Base-by-base conservation (phyloP, 352 stramenopile genomes). In the Blastocystis hominis region DNA sequence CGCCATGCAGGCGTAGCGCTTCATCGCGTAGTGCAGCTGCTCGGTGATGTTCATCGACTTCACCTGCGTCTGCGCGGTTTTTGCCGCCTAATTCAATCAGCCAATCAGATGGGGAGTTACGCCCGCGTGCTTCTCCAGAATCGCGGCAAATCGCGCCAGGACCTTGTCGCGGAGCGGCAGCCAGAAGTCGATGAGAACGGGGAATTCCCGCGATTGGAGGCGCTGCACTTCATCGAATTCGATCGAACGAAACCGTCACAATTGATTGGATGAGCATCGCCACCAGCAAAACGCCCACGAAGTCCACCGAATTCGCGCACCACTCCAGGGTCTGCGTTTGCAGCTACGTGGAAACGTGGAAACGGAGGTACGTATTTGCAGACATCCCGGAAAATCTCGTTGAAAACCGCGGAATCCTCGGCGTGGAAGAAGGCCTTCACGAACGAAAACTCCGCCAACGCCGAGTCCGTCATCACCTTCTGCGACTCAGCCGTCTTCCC, bases 331-430 rank as follows among this genome's bases (percentile, higher is more conserved):
- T 17, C 47, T 76, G 64, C n/a, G n/a, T n/a, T n/a, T n/a, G n/a
- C n/a, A n/a, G n/a, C n/a, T n/a, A n/a, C n/a, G n/a, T n/a, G n/a
- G n/a, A n/a, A n/a, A n/a, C n/a, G n/a, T n/a, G n/a, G n/a, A n/a
- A n/a, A n/a, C n/a, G n/a, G n/a, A n/a, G 36, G 4, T 24, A 76
- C 64, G 47, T 76, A 76, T 76, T 76, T 76, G 1, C 64, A 76
- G 13, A 76, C 64, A 34, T 55, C 64, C n/a, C n/a, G 17, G 64
- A 76, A 76, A 15, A 50, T 40, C 36, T 76, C 64, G 24, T 50
- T 1, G 47, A 76, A 76, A 40, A 76, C 15, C 17, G 64, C 36
- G 36, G 64, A 17, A 34, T 76, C 64, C 36, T 76, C 64, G n/a
- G 44, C 64, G n/a, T 40, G n/a, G 47, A 76, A 76, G 64, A 76